phyloP scores from a whole-genome alignment of 2,329 filamentous ascomycete genomes.

The Aaosphaeria arxii region DNA sequence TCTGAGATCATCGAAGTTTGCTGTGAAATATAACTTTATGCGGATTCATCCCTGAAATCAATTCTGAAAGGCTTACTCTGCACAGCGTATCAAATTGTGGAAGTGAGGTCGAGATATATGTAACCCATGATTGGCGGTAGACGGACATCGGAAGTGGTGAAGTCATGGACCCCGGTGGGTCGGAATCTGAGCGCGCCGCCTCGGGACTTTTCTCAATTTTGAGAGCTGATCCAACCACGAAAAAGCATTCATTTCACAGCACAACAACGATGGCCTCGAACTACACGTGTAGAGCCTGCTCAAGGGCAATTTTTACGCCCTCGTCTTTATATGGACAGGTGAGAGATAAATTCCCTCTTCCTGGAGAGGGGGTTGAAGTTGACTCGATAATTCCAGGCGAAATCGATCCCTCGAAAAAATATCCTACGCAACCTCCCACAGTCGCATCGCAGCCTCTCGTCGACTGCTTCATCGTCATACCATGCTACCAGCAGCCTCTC shows the following conservation, averaged over 20 bases:
- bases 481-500: slow-evolving; percentile 12
- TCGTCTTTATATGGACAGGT: slow-evolving; percentile 17
- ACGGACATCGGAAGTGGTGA: not conserved
- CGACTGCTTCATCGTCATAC: slow-evolving; percentile 17
- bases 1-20: too few relatives aligned
- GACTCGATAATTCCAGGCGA: slow-evolving; percentile 13
- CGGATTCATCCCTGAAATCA: too few relatives aligned
- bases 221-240: not conserved
- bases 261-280: slow-evolving; percentile 31
- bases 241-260: not conserved
- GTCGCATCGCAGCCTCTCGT: slow-evolving; percentile 20
- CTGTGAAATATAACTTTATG: too few relatives aligned
- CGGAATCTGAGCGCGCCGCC: not conserved
- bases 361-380: not conserved
- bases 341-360: slow-evolving; percentile 1
- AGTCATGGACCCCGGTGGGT: not conserved
- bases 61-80: too few relatives aligned
- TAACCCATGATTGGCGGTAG: too few relatives aligned
- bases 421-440: slow-evolving; percentile 10
- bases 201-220: not conserved
- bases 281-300: slow-evolving; percentile 37
- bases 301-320: slow-evolving; percentile 19
- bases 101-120: too few relatives aligned
- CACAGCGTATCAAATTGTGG: too few relatives aligned
- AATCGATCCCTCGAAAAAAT: slow-evolving; percentile 10